Evolutionary conservation across 345 rosid species (phyloP).

Genomic region (Eutrema japonicum): DNA sequence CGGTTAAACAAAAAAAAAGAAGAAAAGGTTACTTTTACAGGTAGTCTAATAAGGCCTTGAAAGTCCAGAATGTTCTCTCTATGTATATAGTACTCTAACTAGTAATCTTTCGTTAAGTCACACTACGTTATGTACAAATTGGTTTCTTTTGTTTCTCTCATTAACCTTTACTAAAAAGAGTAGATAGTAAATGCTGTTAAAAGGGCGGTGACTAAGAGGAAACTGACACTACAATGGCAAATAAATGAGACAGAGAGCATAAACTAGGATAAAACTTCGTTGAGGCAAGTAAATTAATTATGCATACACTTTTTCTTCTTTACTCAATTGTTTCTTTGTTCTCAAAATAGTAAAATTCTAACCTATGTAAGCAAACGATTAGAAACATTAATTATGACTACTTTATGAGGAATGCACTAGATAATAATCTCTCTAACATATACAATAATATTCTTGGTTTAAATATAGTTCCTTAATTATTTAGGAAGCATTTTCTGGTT

Average conservation of each 20-base stretch:
- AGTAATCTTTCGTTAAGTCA: slow-evolving; percentile 1
- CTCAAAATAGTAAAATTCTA: slow-evolving; percentile 25
- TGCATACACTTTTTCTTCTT: slow-evolving; percentile 28
- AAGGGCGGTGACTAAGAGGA: slow-evolving; percentile 38
- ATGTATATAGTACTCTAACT: slow-evolving; percentile 1
- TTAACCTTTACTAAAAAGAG: slow-evolving; percentile 31
- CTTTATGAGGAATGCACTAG: slow-evolving; percentile 16
- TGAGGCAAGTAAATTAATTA: slow-evolving; percentile 22
- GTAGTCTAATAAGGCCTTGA: slow-evolving; percentile 11
- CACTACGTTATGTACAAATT: slow-evolving; percentile 1
- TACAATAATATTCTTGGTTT: slow-evolving; percentile 5
- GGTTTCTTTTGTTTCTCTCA: slow-evolving; percentile 14
- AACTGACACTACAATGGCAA: slow-evolving; percentile 27
- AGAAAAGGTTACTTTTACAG: slow-evolving; percentile 24
- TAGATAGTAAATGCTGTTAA: slow-evolving; percentile 41
- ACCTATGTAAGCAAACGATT: slow-evolving; percentile 24
- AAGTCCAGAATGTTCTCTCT: not conserved
- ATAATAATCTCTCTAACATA: not conserved
- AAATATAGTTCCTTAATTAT: not conserved
- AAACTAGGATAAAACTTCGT: slow-evolving; percentile 23
- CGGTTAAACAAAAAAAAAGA: not conserved
- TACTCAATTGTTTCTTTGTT: slow-evolving; percentile 12
- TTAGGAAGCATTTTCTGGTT: slow-evolving; percentile 5
- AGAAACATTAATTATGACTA: not conserved
- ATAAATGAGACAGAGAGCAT: slow-evolving; percentile 39